A percentile compares a stretch with the other conserved stretches of the same genome.
Conservation (phyloP, 805 yeast genomes). For the Sugiyamaella floridensis region DNA sequence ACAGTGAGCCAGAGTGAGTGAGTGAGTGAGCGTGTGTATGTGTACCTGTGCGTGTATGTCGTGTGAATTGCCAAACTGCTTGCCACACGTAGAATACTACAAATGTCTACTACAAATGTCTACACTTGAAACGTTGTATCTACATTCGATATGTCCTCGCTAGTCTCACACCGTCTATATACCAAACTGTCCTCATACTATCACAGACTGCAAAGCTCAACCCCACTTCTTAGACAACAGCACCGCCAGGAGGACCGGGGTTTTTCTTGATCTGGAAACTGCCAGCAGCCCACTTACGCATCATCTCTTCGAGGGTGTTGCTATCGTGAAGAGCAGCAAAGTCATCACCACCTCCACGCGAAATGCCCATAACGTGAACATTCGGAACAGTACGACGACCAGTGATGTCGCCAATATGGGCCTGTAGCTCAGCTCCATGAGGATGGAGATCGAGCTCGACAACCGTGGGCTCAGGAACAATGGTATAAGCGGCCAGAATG, state of each 20-base stretch:
- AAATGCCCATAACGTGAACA: slow-evolving; percentile 61
- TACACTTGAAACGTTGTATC: no score
- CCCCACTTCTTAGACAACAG: neutral
- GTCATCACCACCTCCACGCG: slow-evolving; percentile 89
- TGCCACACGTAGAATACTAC: no score
- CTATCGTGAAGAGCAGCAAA: slow-evolving; percentile 53
- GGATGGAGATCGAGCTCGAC: slow-evolving; percentile 80
- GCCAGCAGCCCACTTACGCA: slow-evolving; percentile 49
- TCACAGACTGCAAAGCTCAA: no score
- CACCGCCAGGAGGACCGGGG: slow-evolving; percentile 12
- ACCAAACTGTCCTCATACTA: no score
- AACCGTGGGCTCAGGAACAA: slow-evolving; percentile 63
- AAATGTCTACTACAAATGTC: no score
- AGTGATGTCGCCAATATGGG: slow-evolving; percentile 56
- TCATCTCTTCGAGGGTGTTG: slow-evolving; percentile 44
- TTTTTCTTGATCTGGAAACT: slow-evolving; percentile 19
- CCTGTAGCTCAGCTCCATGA: slow-evolving; percentile 70
- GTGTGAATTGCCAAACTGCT: no score
- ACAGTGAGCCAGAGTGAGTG: no score
- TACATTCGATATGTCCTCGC: no score
- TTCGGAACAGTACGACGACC: slow-evolving; percentile 91
- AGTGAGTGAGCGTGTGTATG: no score
- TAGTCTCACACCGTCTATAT: no score
- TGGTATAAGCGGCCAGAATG: slow-evolving; percentile 57
- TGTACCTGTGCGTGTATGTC: no score